phyloP scores from a whole-genome alignment of 208 protist genomes.

The Crithidia thermophila region DNA sequence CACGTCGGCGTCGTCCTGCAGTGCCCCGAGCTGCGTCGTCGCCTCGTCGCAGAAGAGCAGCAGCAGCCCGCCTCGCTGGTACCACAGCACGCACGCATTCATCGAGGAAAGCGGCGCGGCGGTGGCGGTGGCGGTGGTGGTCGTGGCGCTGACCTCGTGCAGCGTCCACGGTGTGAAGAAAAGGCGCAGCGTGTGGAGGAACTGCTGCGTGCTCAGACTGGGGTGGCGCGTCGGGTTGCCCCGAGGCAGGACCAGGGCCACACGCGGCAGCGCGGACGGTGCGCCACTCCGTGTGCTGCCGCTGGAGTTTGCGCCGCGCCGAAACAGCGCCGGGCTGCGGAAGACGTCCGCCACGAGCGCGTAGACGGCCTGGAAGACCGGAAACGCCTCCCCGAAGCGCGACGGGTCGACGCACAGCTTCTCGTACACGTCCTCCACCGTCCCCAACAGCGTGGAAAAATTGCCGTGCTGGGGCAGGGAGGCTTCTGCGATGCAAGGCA shows the following conservation, averaged over 20 bases:
- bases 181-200: conserved; percentile 42
- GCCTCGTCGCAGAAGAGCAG: conserved; percentile 62
- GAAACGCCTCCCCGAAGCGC: conserved; percentile 63
- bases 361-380: conserved; percentile 54
- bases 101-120: not conserved
- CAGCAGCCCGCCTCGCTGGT: conserved; percentile 59
- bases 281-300: not conserved
- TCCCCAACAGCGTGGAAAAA: conserved; percentile 9
- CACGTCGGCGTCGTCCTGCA: conserved; percentile 66
- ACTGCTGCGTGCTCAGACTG: conserved; percentile 36
- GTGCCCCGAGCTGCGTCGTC: conserved; percentile 43
- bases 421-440: conserved; percentile 38
- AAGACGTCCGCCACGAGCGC: conserved; percentile 59
- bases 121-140: conserved; percentile 6
- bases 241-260: conserved; percentile 52
- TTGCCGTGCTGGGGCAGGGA: not conserved
- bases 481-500: not conserved
- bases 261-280: conserved; percentile 29
- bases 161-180: conserved; percentile 60
- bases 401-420: conserved; percentile 43
- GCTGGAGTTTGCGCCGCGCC: not conserved
- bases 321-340: conserved; percentile 9
- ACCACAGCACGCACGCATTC: conserved; percentile 41
- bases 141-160: conserved; percentile 32
- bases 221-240: conserved; percentile 46